A percentile compares a stretch with the other conserved stretches of the same genome.
Evolutionary conservation across 1,139 yeast genomes (phyloP).

Genomic region (Williopsis jadinii): DNA sequence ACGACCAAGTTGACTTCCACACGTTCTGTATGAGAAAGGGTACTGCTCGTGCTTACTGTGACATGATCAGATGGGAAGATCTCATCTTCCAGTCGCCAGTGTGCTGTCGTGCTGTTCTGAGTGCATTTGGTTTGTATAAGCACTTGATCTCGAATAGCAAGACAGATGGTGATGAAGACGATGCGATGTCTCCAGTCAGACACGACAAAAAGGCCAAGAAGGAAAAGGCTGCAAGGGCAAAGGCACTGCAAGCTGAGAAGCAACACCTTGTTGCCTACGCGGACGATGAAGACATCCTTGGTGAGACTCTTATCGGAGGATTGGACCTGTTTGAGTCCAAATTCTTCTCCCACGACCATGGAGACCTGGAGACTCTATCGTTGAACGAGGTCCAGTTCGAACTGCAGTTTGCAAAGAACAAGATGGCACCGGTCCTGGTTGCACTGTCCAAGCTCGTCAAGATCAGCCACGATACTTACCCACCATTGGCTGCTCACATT

Average conservation of each 20-base stretch:
- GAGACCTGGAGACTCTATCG: slow-evolving; percentile 25
- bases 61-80: slow-evolving; percentile 79
- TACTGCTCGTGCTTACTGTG: slow-evolving; percentile 76
- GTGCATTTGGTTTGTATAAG: slow-evolving; percentile 55
- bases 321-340: slow-evolving; percentile 24
- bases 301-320: slow-evolving; percentile 15
- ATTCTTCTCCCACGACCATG: slow-evolving; percentile 30
- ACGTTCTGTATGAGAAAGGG: slow-evolving; percentile 88
- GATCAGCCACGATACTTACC: slow-evolving; percentile 13
- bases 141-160: slow-evolving; percentile 18
- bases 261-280: slow-evolving; percentile 26
- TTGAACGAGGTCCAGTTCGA: slow-evolving; percentile 38
- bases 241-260: slow-evolving; percentile 32
- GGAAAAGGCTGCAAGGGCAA: slow-evolving; percentile 31
- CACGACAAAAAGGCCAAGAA: slow-evolving; percentile 29
- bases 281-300: slow-evolving; percentile 21
- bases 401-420: slow-evolving; percentile 34
- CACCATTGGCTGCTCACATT: slow-evolving; percentile 12
- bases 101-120: slow-evolving; percentile 61
- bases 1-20: slow-evolving; percentile 93
- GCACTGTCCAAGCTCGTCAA: slow-evolving; percentile 30
- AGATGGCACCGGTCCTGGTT: slow-evolving; percentile 39
- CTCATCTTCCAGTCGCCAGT: slow-evolving; percentile 60
- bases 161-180: slow-evolving; percentile 12
- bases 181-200: slow-evolving; percentile 17